phyloP scores from a whole-genome alignment of 2,329 filamentous ascomycete species.

The Cadophora sp. region DNA sequence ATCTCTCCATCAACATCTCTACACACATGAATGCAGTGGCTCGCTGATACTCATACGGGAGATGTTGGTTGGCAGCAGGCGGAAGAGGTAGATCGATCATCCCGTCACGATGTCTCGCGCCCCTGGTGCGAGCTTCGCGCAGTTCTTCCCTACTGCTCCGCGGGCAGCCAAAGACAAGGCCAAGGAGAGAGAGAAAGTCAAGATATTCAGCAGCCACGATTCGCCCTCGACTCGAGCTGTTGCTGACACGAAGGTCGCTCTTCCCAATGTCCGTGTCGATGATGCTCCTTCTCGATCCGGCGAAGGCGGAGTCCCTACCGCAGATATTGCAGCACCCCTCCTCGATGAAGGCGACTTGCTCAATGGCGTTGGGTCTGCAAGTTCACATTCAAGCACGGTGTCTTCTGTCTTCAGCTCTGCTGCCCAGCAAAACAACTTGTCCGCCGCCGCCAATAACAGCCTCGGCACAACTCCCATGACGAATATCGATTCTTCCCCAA shows the following conservation, averaged over 20 bases:
- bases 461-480: conserved; percentile 68
- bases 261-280: conserved; percentile 43
- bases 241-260: conserved; percentile 47
- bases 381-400: conserved; percentile 72
- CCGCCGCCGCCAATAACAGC: conserved; percentile 46
- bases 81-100: conserved; percentile 45
- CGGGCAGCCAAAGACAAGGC: conserved; percentile 59
- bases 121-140: conserved; percentile 77
- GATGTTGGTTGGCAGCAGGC: conserved; percentile 44
- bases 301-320: conserved; percentile 32
- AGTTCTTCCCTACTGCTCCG: conserved; percentile 84
- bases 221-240: conserved; percentile 42
- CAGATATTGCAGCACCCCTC: conserved; percentile 36
- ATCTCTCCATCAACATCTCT: conserved; percentile 30
- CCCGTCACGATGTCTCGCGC: conserved; percentile 77
- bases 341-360: conserved; percentile 70
- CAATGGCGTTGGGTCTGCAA: conserved; percentile 74
- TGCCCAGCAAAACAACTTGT: conserved; percentile 38
- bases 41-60: conserved; percentile 35
- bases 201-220: conserved; percentile 47
- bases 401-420: conserved; percentile 72
- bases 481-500: conserved; percentile 69
- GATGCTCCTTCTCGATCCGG: conserved; percentile 39
- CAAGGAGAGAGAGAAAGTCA: conserved; percentile 66
- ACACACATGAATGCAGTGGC: conserved; percentile 41